Conservation (phyloP, 2,329 filamentous ascomycete genomes). For the Immersiporthe knoxdaviesiana region DNA sequence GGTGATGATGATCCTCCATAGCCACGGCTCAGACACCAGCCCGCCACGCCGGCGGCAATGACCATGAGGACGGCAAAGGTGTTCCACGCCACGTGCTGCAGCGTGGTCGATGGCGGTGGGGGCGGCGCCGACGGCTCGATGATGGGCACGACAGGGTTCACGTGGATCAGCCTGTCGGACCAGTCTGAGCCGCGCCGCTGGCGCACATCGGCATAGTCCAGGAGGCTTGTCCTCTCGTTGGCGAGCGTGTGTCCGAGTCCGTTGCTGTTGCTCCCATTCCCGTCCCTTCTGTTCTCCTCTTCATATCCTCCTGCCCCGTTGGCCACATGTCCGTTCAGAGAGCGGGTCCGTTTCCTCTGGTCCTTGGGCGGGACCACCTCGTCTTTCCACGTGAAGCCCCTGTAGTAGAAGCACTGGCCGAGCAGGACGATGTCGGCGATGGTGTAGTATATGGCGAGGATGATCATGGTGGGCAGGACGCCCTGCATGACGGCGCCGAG, state of each 20-base stretch:
- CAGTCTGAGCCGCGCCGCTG: slow-evolving; percentile 59
- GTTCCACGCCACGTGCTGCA: slow-evolving; percentile 73
- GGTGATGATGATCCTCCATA: slow-evolving; percentile 34
- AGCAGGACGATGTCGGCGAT: slow-evolving; percentile 88
- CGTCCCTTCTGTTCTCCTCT: too few species aligned
- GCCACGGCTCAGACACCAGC: slow-evolving; percentile 76
- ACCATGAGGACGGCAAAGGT: slow-evolving; percentile 77
- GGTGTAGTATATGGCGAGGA: slow-evolving; percentile 93
- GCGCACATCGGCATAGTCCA: slow-evolving; percentile 44
- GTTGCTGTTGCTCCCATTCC: slow-evolving; percentile 15
- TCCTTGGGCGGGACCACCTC: slow-evolving; percentile 48
- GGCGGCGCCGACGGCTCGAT: slow-evolving; percentile 51
- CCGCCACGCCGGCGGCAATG: slow-evolving; percentile 77
- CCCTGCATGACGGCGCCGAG: slow-evolving; percentile 88
- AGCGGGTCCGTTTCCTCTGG: slow-evolving; percentile 39
- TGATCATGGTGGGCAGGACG: slow-evolving; percentile 93
- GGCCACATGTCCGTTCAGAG: slow-evolving; percentile 1
- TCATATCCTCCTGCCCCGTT: too few species aligned
- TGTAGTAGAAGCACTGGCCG: slow-evolving; percentile 92
- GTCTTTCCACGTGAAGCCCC: slow-evolving; percentile 73
- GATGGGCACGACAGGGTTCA: slow-evolving; percentile 83
- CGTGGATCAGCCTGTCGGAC: slow-evolving; percentile 62
- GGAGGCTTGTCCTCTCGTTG: slow-evolving; percentile 57
- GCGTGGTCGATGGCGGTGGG: slow-evolving; percentile 50
- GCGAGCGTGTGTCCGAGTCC: slow-evolving; percentile 34